Evolutionary conservation across 352 stramenopile genomes (phyloP).

Genomic region (Phytophthora niederhauseri): DNA sequence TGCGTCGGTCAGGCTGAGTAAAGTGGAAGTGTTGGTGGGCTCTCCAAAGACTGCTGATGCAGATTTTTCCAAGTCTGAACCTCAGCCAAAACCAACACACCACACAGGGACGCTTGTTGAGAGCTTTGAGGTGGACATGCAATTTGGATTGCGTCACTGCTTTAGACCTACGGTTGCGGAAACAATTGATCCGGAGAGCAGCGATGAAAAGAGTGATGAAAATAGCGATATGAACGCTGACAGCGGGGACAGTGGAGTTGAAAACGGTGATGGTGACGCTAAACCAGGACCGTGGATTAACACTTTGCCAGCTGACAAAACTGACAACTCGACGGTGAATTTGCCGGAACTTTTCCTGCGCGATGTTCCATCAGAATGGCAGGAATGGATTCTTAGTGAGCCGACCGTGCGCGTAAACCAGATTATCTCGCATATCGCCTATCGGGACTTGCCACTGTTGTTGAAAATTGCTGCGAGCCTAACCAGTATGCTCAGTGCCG

Average conservation of each 20-base stretch:
- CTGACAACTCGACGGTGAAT: slow-evolving; percentile 8
- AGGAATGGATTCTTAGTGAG: slow-evolving; percentile 53
- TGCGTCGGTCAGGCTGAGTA: slow-evolving; percentile 36
- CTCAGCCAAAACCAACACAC: slow-evolving; percentile 25
- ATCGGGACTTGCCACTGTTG: slow-evolving; percentile 73
- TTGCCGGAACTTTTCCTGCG: slow-evolving; percentile 37
- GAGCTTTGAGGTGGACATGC: slow-evolving; percentile 47
- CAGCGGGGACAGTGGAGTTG: slow-evolving; percentile 6
- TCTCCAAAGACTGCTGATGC: slow-evolving; percentile 21
- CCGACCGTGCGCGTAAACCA: slow-evolving; percentile 50
- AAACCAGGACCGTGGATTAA: slow-evolving; percentile 25
- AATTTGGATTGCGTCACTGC: slow-evolving; percentile 33
- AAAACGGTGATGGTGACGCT: slow-evolving; percentile 17
- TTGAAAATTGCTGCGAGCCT: slow-evolving; percentile 56
- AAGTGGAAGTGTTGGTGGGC: slow-evolving; percentile 47
- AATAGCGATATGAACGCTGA: slow-evolving; percentile 24
- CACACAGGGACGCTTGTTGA: slow-evolving; percentile 56
- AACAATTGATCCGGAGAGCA: slow-evolving; percentile 23
- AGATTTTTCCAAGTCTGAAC: slow-evolving; percentile 8
- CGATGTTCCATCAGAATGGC: slow-evolving; percentile 47
- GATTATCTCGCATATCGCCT: slow-evolving; percentile 67
- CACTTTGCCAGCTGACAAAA: slow-evolving; percentile 6
- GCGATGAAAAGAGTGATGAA: slow-evolving; percentile 30
- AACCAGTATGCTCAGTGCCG: slow-evolving; percentile 41
- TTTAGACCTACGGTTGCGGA: slow-evolving; percentile 30